Conservation (phyloP, 768 basidiomycete species). For the Podaxis mareebaensis region DNA sequence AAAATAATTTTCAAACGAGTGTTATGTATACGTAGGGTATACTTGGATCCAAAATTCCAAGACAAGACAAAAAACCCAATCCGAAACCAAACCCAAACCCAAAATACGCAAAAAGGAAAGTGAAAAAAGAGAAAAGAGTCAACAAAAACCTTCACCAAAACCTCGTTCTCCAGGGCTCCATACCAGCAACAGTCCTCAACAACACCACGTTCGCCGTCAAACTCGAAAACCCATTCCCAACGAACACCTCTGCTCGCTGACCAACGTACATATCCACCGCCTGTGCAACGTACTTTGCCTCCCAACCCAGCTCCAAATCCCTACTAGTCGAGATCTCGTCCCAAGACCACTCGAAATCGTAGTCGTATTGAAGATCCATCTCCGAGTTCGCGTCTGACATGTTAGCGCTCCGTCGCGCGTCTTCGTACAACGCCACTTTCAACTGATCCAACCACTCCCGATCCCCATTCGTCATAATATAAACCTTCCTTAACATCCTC, state of each 20-base stretch:
- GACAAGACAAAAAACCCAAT: no score
- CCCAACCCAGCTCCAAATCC: conserved; percentile 53
- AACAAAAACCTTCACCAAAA: conserved; percentile 27
- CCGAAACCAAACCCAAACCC: no score
- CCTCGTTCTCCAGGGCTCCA: conserved; percentile 30
- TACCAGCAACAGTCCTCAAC: conserved; percentile 31
- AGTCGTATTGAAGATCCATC: background rate
- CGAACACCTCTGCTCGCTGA: conserved; percentile 59
- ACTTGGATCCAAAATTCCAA: no score
- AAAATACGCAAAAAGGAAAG: no score
- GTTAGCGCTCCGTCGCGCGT: background rate
- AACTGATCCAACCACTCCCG: conserved; percentile 49
- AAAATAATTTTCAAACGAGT: no score
- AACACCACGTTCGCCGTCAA: conserved; percentile 36
- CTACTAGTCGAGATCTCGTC: conserved; percentile 52
- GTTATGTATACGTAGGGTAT: no score
- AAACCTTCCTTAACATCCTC: conserved; percentile 43
- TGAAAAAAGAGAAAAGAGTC: background rate
- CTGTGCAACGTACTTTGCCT: conserved; percentile 57
- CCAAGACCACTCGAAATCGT: conserved; percentile 37
- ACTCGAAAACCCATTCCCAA: conserved; percentile 66
- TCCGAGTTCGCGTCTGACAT: background rate
- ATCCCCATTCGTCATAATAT: conserved; percentile 67
- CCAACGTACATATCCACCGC: conserved; percentile 71
- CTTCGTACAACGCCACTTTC: conserved; percentile 34